Conservation (phyloP, 202 grass and related monocot species). For the Bolboschoenoplectus hybrid region DNA sequence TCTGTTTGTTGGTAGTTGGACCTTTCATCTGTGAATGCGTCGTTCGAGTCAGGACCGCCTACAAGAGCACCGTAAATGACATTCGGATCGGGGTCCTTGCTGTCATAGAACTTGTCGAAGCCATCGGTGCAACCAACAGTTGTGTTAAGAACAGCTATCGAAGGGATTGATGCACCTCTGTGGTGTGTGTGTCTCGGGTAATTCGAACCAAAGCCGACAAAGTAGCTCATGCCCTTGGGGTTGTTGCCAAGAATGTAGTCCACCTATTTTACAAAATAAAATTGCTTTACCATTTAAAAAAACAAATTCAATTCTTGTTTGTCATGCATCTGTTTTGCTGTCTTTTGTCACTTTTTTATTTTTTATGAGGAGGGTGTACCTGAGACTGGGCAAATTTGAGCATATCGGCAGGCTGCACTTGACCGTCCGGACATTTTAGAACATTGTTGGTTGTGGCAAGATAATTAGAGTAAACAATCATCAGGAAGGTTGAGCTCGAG, state of each 20-base stretch:
- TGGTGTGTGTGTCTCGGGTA: slow-evolving; percentile 79
- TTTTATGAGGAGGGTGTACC: slow-evolving; percentile 12
- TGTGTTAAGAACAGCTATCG: slow-evolving; percentile 38
- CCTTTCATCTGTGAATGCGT: slow-evolving; percentile 71
- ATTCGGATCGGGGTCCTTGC: slow-evolving; percentile 63
- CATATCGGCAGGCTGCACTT: slow-evolving; percentile 56
- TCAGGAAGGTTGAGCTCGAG: slow-evolving; percentile 59
- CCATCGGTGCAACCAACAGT: slow-evolving; percentile 68
- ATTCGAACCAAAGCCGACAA: slow-evolving; percentile 59
- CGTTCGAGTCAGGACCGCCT: slow-evolving; percentile 66
- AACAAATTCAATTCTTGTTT: neutral
- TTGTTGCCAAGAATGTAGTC: slow-evolving; percentile 91
- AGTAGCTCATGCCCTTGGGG: slow-evolving; percentile 79
- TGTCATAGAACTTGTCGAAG: slow-evolving; percentile 73
- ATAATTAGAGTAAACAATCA: slow-evolving; percentile 80
- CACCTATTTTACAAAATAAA: slow-evolving; percentile 37
- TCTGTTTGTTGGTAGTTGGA: slow-evolving; percentile 76
- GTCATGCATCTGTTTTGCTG: neutral
- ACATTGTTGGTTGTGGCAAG: slow-evolving; percentile 42
- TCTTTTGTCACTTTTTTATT: neutral
- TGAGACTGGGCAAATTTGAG: slow-evolving; percentile 62
- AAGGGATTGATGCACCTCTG: slow-evolving; percentile 86
- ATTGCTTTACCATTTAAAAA: neutral
- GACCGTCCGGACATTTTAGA: slow-evolving; percentile 70
- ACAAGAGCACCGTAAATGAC: slow-evolving; percentile 72